These are phyloP conservation scores for Ascochyta pisi DNA, from an alignment of 2,329 filamentous ascomycete genomes.

Conservation along the genomic window DNA sequence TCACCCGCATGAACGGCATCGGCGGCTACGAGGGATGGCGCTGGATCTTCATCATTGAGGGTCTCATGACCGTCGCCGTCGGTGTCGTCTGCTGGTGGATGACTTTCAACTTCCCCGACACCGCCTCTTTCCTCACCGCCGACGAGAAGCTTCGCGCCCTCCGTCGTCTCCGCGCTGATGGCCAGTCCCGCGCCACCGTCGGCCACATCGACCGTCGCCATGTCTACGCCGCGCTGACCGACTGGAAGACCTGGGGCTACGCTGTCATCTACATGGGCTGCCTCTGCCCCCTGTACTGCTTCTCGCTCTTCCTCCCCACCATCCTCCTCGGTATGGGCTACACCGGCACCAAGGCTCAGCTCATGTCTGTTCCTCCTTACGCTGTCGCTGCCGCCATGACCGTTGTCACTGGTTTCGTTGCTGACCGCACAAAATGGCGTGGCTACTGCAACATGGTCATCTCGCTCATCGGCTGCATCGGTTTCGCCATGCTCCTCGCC, in stretches of 20 bases:
- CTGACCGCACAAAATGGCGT: constrained; percentile 75
- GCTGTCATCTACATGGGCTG: constrained; percentile 71
- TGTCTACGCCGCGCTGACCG: constrained; percentile 54
- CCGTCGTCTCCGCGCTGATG: constrained; percentile 69
- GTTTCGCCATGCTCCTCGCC: constrained; percentile 81
- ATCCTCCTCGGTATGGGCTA: constrained; percentile 58
- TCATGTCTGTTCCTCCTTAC: constrained; percentile 79
- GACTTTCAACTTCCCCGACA: constrained; percentile 69
- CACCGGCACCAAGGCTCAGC: constrained; percentile 68
- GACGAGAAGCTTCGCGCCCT: constrained; percentile 64
- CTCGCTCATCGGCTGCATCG: constrained; percentile 73
- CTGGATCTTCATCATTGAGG: constrained; percentile 51
- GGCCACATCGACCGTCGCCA: constrained; percentile 44
- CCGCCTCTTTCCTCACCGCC: constrained; percentile 63
- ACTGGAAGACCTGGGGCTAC: constrained; percentile 60
- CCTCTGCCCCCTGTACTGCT: constrained; percentile 51
- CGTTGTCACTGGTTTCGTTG: constrained; percentile 72
- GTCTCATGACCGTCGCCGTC: constrained; percentile 47
- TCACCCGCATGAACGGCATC: constrained; percentile 66
- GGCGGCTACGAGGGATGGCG: constrained; percentile 53
- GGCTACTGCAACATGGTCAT: constrained; percentile 81
- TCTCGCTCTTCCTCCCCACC: constrained; percentile 55
- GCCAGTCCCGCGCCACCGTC: constrained; percentile 70
- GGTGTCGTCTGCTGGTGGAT: constrained; percentile 59
- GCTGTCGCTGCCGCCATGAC: constrained; percentile 74